These are phyloP conservation scores for Acanthamoeba culbertsoni DNA, from an alignment of 208 protist genomes.

Conservation along the genomic window DNA sequence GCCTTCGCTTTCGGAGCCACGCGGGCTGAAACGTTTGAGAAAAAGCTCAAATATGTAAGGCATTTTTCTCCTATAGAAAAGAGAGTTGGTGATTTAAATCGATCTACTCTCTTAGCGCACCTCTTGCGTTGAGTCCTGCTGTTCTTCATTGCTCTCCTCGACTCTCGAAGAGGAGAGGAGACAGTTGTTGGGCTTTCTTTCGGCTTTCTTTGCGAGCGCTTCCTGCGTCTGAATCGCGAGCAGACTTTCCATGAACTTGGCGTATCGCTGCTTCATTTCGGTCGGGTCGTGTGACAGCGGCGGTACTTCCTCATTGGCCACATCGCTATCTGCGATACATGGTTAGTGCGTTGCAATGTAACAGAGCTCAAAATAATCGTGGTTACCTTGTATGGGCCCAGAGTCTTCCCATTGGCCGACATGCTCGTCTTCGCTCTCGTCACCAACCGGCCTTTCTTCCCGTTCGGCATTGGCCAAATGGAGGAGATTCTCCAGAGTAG, in stretches of 20 bases:
- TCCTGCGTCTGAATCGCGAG: neutral
- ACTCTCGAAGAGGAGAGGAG: too few species aligned
- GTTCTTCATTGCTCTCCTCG: neutral
- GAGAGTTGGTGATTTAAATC: too few species aligned
- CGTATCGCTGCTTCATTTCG: neutral
- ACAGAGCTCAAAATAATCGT: neutral
- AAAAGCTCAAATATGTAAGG: neutral
- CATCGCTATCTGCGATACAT: neutral
- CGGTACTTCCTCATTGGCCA: neutral
- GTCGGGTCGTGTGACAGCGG: neutral
- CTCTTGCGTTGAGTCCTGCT: neutral
- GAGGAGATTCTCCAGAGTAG: neutral
- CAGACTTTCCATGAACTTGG: neutral
- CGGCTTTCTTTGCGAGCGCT: neutral
- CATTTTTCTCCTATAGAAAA: neutral
- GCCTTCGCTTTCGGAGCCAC: neutral
- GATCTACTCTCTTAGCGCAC: too few species aligned
- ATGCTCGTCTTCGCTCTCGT: neutral
- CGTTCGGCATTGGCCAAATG: neutral
- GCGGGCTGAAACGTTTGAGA: neutral
- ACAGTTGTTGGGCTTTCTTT: neutral
- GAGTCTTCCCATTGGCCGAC: neutral
- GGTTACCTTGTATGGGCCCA: neutral
- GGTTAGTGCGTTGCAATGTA: neutral
- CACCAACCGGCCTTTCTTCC: neutral